These are phyloP conservation scores for Silene conica DNA, from an alignment of 148 eudicot species.

Conservation along the genomic window DNA sequence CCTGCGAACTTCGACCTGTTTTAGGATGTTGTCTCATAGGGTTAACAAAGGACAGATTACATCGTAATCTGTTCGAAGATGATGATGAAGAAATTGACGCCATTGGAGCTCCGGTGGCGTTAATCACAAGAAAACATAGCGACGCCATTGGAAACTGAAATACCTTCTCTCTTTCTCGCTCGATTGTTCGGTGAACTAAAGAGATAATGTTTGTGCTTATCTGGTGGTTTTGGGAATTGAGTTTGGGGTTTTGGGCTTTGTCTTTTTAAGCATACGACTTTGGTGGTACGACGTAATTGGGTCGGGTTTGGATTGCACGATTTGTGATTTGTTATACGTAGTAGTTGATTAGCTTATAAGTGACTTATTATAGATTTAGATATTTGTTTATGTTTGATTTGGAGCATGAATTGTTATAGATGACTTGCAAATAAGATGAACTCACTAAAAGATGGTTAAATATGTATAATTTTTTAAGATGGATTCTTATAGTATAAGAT, in stretches of 20 bases:
- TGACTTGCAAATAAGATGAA: no score
- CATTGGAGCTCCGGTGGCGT: conserved; percentile 7
- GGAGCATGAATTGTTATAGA: no score
- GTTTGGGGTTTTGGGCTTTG: neutral
- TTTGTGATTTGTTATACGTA: no score
- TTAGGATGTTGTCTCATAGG: neutral
- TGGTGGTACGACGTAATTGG: neutral
- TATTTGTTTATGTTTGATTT: no score
- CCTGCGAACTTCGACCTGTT: conserved; percentile 19
- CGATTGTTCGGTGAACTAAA: conserved; percentile 9
- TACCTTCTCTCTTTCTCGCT: neutral
- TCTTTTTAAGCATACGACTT: neutral
- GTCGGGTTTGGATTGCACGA: neutral
- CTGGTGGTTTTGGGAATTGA: neutral
- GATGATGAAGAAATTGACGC: conserved; percentile 12
- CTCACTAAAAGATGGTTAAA: no score
- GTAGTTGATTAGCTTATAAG: no score
- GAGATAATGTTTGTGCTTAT: conserved; percentile 22
- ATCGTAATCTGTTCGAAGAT: neutral
- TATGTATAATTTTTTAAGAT: no score
- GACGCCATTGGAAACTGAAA: conserved; percentile 31
- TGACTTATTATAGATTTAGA: no score
- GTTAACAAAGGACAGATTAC: conserved; percentile 15
- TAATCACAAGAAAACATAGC: conserved; percentile 27
- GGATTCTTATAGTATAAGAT: no score